phyloP scores from a whole-genome alignment of 2,329 filamentous ascomycete species.

The Penicillium occitanis region DNA sequence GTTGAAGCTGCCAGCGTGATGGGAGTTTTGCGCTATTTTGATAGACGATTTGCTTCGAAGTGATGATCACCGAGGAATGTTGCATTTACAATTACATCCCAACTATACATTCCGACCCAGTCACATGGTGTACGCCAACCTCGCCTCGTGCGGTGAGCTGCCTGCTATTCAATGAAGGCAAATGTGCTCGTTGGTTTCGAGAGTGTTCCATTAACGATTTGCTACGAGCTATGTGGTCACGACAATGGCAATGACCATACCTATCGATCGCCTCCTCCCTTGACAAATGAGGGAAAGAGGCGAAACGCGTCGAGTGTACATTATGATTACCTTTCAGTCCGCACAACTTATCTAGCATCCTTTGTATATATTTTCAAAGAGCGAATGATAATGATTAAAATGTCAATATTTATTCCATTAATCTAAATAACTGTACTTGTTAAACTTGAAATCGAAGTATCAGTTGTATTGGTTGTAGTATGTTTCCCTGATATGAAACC shows the following conservation, averaged over 20 bases:
- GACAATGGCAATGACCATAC: background rate
- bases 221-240: constrained; percentile 1
- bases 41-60: constrained; percentile 63
- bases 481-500: constrained; percentile 53
- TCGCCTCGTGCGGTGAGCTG: background rate
- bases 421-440: background rate
- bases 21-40: constrained; percentile 80
- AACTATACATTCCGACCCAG: background rate
- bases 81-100: background rate
- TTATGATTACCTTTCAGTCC: background rate
- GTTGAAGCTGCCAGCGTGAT: constrained; percentile 82
- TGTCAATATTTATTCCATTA: background rate
- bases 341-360: background rate
- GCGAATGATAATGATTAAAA: background rate
- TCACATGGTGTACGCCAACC: background rate
- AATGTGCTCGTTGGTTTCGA: background rate
- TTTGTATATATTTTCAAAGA: background rate
- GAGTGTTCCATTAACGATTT: background rate
- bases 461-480: background rate
- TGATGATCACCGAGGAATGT: constrained; percentile 22
- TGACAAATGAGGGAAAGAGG: background rate
- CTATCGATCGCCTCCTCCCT: background rate
- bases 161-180: background rate
- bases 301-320: constrained; percentile 1
- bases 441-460: background rate